These are phyloP conservation scores for Nakazawaea pomicola DNA, from an alignment of 805 yeast species.

Conservation along the genomic window DNA sequence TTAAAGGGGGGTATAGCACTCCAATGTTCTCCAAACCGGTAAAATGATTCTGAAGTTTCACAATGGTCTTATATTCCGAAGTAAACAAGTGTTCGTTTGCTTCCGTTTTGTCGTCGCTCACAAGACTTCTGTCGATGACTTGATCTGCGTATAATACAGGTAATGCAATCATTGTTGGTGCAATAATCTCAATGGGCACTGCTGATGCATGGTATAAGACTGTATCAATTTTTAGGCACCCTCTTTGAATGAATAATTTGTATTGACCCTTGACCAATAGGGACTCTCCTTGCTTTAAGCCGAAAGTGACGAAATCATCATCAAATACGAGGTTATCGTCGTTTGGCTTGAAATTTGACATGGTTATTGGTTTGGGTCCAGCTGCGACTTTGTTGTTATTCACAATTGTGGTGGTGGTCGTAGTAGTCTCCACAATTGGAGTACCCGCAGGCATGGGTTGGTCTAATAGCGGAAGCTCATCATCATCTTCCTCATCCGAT, in stretches of 20 bases:
- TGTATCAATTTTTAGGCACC: conserved; percentile 42
- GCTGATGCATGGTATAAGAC: conserved; percentile 25
- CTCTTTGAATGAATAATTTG: conserved; percentile 36
- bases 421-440: neutral
- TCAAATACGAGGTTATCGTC: conserved; percentile 33
- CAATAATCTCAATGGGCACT: conserved; percentile 26
- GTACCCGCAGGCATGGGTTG: neutral
- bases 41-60: conserved; percentile 28
- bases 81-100: conserved; percentile 35
- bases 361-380: conserved; percentile 14
- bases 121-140: conserved; percentile 26
- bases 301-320: conserved; percentile 31
- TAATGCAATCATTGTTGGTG: conserved; percentile 28
- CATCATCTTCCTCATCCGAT: neutral
- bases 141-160: conserved; percentile 43
- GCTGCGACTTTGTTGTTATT: neutral
- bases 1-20: conserved; percentile 37
- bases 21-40: conserved; percentile 46
- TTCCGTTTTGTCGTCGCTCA: conserved; percentile 23
- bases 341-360: conserved; percentile 33
- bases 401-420: neutral
- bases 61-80: conserved; percentile 37
- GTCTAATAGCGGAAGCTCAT: neutral
- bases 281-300: conserved; percentile 36
- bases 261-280: conserved; percentile 46